These are phyloP conservation scores for Kurtzmaniella cleridarum DNA, from an alignment of 805 yeast genomes.

Conservation along the genomic window DNA sequence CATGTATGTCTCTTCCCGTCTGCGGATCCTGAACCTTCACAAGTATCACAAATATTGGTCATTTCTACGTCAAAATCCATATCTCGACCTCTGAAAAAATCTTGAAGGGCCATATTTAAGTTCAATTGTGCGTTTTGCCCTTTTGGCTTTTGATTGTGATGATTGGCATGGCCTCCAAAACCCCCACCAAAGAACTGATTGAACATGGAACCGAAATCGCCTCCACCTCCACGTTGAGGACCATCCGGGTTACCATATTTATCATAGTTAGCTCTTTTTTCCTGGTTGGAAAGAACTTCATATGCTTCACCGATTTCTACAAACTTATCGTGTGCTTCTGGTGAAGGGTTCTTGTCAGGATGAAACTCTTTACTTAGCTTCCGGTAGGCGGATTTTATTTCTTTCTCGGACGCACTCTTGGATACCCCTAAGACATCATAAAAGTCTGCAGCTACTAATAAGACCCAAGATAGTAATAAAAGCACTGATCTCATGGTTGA, in stretches of 20 bases:
- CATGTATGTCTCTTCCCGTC: conserved; percentile 72
- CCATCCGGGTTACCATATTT: conserved; percentile 68
- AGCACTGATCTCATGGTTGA: too few relatives aligned
- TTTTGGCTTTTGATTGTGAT: conserved; percentile 35
- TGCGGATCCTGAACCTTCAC: conserved; percentile 81
- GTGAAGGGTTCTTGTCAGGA: conserved; percentile 84
- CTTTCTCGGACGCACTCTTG: conserved; percentile 66
- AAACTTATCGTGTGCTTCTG: conserved; percentile 78
- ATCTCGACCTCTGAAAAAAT: conserved; percentile 66
- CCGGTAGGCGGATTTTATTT: conserved; percentile 82
- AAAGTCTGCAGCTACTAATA: conserved; percentile 34
- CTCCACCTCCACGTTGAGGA: conserved; percentile 25
- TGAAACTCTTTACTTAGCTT: conserved; percentile 79
- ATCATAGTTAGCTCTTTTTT: conserved; percentile 67
- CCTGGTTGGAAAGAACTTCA: conserved; percentile 70
- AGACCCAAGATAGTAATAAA: not conserved
- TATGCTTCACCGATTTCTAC: conserved; percentile 92
- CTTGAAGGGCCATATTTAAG: conserved; percentile 53
- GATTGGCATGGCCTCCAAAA: conserved; percentile 14
- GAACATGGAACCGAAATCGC: conserved; percentile 56
- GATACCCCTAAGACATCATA: conserved; percentile 64
- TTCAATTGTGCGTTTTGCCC: conserved; percentile 61
- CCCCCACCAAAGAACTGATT: conserved; percentile 47
- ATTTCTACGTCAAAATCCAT: conserved; percentile 58
- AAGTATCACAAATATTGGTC: conserved; percentile 70